Evolutionary conservation across 2,329 filamentous ascomycete species (phyloP).

Genomic region (Westerdykella aurantiaca): DNA sequence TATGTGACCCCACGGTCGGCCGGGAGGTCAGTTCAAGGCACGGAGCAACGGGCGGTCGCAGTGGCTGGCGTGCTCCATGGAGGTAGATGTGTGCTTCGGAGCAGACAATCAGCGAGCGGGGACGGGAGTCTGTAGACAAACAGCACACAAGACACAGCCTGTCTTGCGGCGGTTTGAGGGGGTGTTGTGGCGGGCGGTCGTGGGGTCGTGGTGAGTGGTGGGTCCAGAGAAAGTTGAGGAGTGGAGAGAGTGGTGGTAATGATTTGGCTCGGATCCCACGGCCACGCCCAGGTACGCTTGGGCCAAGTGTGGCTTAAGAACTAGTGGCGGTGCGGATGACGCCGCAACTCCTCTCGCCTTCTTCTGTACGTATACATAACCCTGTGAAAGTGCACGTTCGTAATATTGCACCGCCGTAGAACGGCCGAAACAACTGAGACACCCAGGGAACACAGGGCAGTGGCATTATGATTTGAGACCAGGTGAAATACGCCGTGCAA

Average conservation of each 20-base stretch:
- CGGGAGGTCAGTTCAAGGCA: conserved; percentile 54
- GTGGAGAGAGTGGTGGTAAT: conserved; percentile 1
- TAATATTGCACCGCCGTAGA: too few species aligned
- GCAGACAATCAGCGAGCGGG: conserved; percentile 27
- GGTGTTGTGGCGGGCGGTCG: conserved; percentile 9
- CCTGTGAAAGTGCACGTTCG: too few species aligned
- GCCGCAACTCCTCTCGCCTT: background rate
- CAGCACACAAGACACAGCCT: conserved; percentile 19
- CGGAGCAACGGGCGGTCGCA: conserved; percentile 44
- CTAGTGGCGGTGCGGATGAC: too few species aligned
- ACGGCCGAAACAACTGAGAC: too few species aligned
- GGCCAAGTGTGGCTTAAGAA: too few species aligned
- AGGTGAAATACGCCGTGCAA: too few species aligned
- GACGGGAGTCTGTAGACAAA: conserved; percentile 15
- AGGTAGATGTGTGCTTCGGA: conserved; percentile 26
- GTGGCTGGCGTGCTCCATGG: conserved; percentile 53
- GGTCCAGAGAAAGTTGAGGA: conserved; percentile 2
- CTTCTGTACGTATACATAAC: background rate
- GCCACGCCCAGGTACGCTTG: too few species aligned
- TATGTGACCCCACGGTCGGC: conserved; percentile 48
- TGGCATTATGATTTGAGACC: too few species aligned
- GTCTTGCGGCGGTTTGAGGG: conserved; percentile 8
- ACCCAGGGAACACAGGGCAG: too few species aligned
- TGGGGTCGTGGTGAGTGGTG: conserved; percentile 5
- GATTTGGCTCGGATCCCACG: background rate